Evolutionary conservation across 2,329 filamentous ascomycete genomes (phyloP).

Genomic region (Fusarium pilosicola): DNA sequence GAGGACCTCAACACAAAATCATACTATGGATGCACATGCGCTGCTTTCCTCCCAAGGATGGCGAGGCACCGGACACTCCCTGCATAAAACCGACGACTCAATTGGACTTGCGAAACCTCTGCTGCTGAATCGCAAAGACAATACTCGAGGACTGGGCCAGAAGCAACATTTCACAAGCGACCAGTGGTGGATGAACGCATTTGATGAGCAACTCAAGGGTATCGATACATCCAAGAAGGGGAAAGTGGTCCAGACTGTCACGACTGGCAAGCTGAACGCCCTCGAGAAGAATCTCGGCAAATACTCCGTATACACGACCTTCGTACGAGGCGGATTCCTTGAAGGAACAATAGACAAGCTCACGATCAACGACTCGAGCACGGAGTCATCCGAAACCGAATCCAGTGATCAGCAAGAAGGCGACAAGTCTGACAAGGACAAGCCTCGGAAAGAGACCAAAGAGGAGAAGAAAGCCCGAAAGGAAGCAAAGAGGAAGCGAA

Average conservation of each 20-base stretch:
- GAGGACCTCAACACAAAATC: not conserved
- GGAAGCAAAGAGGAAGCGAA: constrained; percentile 47
- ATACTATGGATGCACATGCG: constrained; percentile 81
- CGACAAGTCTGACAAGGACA: constrained; percentile 15
- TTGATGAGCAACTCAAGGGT: constrained; percentile 87
- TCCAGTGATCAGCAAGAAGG: constrained; percentile 48
- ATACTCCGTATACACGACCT: constrained; percentile 81
- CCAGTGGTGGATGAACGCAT: constrained; percentile 97
- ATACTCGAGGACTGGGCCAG: constrained; percentile 83
- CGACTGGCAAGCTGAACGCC: constrained; percentile 64
- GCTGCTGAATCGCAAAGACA: constrained; percentile 82
- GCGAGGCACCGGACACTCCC: constrained; percentile 87
- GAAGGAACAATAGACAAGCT: constrained; percentile 70
- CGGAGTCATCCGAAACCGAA: constrained; percentile 42
- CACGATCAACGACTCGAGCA: constrained; percentile 42
- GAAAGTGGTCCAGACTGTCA: constrained; percentile 65
- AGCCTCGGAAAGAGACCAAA: constrained; percentile 53
- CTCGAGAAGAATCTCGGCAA: constrained; percentile 64
- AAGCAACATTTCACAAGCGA: constrained; percentile 76
- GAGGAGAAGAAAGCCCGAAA: constrained; percentile 53
- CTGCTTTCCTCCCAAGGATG: constrained; percentile 89
- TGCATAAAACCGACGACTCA: constrained; percentile 77
- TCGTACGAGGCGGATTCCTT: constrained; percentile 83
- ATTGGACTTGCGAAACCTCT: constrained; percentile 86
- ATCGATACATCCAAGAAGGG: constrained; percentile 72